Conservation (phyloP, 331 rosid genomes). For the Acacia pycnantha region DNA sequence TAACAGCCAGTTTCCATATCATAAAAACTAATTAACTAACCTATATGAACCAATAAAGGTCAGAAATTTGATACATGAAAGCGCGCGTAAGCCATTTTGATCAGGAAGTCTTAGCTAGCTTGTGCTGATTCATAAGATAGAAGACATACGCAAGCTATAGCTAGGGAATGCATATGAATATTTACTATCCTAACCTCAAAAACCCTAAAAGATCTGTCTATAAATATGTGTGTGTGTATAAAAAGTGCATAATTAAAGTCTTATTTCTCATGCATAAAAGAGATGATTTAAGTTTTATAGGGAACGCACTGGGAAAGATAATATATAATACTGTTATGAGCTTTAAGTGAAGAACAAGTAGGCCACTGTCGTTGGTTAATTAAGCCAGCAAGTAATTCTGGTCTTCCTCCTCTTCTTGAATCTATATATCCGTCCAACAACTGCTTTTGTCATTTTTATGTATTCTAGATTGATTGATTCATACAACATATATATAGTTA, state of each 20-base stretch:
- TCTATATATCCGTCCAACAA: constrained; percentile 27
- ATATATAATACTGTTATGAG: not conserved
- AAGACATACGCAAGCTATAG: not conserved
- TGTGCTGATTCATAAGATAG: not conserved
- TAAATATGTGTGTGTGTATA: not conserved
- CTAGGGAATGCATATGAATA: not conserved
- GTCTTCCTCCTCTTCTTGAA: constrained; percentile 3
- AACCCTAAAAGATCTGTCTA: not conserved
- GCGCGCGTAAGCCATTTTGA: not conserved
- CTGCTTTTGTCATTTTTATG: constrained; percentile 19
- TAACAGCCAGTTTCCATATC: not conserved
- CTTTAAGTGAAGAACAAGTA: not conserved
- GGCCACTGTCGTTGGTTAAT: not conserved
- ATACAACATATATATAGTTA: not conserved
- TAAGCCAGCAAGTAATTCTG: constrained; percentile 10
- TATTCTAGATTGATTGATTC: not conserved
- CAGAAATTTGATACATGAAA: not conserved
- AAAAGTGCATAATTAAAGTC: not conserved
- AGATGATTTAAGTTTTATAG: not conserved
- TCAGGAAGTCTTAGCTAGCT: not conserved
- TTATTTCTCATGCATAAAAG: not conserved
- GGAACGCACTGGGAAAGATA: not conserved
- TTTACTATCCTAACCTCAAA: not conserved
- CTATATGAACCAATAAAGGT: not conserved
- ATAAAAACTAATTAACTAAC: not conserved